Percentiles rank a stretch among this genome's conserved stretches.
These are phyloP conservation scores for Trametes cinnabarina DNA, from an alignment of 768 basidiomycete genomes.

Conservation along the genomic window DNA sequence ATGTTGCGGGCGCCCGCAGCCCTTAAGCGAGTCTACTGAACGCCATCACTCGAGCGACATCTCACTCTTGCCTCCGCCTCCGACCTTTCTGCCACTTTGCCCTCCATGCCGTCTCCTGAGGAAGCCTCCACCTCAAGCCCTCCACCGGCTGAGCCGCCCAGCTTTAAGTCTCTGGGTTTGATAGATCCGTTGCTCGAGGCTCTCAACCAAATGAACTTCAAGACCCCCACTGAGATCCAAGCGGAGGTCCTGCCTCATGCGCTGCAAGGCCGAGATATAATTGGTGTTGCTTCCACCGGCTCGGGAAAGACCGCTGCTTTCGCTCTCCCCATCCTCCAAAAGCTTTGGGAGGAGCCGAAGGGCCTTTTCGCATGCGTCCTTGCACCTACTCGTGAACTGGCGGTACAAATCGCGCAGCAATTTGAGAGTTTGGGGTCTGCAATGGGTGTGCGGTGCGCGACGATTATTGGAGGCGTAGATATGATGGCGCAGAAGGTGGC, in stretches of 20 bases:
- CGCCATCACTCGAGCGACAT: no score
- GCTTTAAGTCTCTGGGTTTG: slow-evolving; percentile 84
- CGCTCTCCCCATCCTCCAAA: slow-evolving; percentile 92
- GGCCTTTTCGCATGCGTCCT: slow-evolving; percentile 91
- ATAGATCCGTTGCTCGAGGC: slow-evolving; percentile 89
- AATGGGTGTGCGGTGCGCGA: slow-evolving; percentile 88
- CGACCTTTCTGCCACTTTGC: neutral
- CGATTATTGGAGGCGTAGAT: slow-evolving; percentile 95
- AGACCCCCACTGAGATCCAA: slow-evolving; percentile 89
- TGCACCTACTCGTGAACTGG: slow-evolving; percentile 97
- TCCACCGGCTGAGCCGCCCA: slow-evolving; percentile 34
- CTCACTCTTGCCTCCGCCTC: neutral
- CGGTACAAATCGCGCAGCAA: slow-evolving; percentile 97
- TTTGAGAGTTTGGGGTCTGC: slow-evolving; percentile 88
- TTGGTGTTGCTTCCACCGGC: slow-evolving; percentile 97
- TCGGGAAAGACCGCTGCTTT: slow-evolving; percentile 98
- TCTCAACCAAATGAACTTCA: slow-evolving; percentile 78
- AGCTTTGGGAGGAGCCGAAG: slow-evolving; percentile 93
- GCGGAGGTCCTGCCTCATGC: slow-evolving; percentile 81
- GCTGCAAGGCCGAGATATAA: slow-evolving; percentile 89
- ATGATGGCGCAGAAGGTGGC: slow-evolving; percentile 88
- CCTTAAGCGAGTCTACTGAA: neutral
- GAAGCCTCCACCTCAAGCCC: slow-evolving; percentile 51
- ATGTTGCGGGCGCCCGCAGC: slow-evolving; percentile 4
- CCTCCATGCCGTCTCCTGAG: slow-evolving; percentile 59